These are phyloP conservation scores for Wallacemonas collosoma DNA, from an alignment of 208 protist genomes.

Conservation along the genomic window DNA sequence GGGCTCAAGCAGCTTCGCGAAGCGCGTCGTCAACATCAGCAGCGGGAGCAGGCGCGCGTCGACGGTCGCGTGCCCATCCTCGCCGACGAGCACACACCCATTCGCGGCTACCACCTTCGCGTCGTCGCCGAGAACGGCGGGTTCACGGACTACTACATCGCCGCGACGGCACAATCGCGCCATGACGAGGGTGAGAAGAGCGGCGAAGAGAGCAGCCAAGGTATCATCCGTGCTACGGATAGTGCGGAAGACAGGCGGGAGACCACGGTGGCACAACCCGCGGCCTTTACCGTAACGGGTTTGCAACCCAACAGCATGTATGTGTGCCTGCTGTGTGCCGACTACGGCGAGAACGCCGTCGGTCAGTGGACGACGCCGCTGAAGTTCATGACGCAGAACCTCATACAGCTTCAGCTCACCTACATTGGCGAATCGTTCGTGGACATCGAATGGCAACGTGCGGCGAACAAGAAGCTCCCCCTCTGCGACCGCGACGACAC, in stretches of 20 bases:
- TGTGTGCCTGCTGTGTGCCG: conserved; percentile 73
- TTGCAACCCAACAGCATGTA: conserved; percentile 88
- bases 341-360: conserved; percentile 78
- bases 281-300: conserved; percentile 68
- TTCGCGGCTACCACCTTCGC: conserved; percentile 77
- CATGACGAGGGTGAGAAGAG: too few species aligned
- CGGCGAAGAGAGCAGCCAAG: too few species aligned
- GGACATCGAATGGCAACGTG: conserved; percentile 88
- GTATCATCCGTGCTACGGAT: too few species aligned
- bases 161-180: background rate
- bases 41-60: conserved; percentile 30
- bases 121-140: conserved; percentile 73
- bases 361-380: conserved; percentile 83
- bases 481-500: conserved; percentile 56
- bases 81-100: conserved; percentile 48
- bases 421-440: conserved; percentile 91
- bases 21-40: conserved; percentile 10
- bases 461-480: conserved; percentile 76
- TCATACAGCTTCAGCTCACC: conserved; percentile 87
- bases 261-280: background rate
- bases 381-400: conserved; percentile 92
- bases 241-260: too few species aligned
- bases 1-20: conserved; percentile 46
- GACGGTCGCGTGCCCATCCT: conserved; percentile 60
- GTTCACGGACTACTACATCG: conserved; percentile 50